Evolutionary conservation across 2,329 filamentous ascomycete genomes (phyloP).

Genomic region (Ceratocystis papillata): DNA sequence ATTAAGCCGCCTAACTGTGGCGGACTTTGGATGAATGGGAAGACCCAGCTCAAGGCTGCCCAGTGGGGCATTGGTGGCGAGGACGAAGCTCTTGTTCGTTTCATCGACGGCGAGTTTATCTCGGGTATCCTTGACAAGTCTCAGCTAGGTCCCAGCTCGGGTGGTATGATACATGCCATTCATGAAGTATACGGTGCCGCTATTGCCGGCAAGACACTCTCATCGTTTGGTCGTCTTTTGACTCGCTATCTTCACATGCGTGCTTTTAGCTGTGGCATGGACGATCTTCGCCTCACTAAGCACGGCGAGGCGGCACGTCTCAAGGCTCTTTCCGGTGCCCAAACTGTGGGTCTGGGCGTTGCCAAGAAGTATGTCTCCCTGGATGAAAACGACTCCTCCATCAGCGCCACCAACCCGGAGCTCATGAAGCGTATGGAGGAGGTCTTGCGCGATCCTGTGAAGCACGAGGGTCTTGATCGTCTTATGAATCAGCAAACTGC

Average conservation of each 20-base stretch:
- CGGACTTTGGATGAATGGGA: conserved; percentile 67
- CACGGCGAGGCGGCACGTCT: conserved; percentile 63
- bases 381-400: conserved; percentile 45
- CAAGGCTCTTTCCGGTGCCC: conserved; percentile 56
- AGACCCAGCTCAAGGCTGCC: conserved; percentile 64
- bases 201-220: conserved; percentile 75
- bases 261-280: conserved; percentile 94
- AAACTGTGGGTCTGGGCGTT: conserved; percentile 62
- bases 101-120: conserved; percentile 78
- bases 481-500: conserved; percentile 64
- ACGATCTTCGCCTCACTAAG: conserved; percentile 77
- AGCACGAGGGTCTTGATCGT: conserved; percentile 82
- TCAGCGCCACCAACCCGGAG: conserved; percentile 42
- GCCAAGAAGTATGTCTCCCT: conserved; percentile 84
- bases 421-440: conserved; percentile 65
- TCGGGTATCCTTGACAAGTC: conserved; percentile 91
- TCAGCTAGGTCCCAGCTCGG: conserved; percentile 77
- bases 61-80: conserved; percentile 60
- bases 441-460: conserved; percentile 79
- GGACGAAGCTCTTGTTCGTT: conserved; percentile 71
- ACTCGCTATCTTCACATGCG: conserved; percentile 87
- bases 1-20: conserved; percentile 68
- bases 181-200: conserved; percentile 89
- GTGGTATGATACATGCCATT: conserved; percentile 80
- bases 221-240: conserved; percentile 76